phyloP scores from a whole-genome alignment of 345 rosid genomes.

The Lumnitzera littorea region DNA sequence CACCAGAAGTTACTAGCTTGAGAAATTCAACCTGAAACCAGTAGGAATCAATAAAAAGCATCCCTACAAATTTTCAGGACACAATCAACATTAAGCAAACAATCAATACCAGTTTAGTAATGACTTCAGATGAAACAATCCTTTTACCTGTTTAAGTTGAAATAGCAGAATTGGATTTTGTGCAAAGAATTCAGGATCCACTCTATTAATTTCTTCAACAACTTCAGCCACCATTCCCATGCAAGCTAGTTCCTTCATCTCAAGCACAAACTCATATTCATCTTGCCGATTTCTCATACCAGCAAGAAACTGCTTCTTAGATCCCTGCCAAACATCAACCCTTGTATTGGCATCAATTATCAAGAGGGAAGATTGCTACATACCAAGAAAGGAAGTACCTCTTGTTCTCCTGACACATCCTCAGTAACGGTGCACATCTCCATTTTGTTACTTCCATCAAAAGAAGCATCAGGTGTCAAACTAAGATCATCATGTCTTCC shows the following conservation, averaged over 20 bases:
- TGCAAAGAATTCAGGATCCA: slow-evolving; percentile 63
- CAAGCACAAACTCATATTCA: slow-evolving; percentile 61
- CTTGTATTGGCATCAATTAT: too few species aligned
- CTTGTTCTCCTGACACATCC: slow-evolving; percentile 21
- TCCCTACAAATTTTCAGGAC: not conserved
- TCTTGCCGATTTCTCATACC: slow-evolving; percentile 28
- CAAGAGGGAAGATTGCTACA: too few species aligned
- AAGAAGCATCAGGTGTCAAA: slow-evolving; percentile 32
- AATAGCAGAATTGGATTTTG: slow-evolving; percentile 66
- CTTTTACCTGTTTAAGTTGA: slow-evolving; percentile 82
- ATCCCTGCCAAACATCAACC: slow-evolving; percentile 22
- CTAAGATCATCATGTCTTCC: slow-evolving; percentile 63
- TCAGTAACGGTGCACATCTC: slow-evolving; percentile 20
- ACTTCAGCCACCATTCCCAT: slow-evolving; percentile 88
- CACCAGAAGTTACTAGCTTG: slow-evolving; percentile 63
- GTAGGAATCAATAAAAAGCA: not conserved
- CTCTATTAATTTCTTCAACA: slow-evolving; percentile 55
- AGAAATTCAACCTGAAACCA: slow-evolving; percentile 75
- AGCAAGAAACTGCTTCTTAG: slow-evolving; percentile 14
- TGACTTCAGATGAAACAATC: not conserved
- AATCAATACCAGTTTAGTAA: not conserved
- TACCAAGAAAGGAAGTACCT: slow-evolving; percentile 20
- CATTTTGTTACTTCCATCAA: slow-evolving; percentile 28
- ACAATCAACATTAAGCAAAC: not conserved
- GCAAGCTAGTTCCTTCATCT: slow-evolving; percentile 74